Base-by-base conservation (phyloP, 495 filamentous ascomycete species). In the Lophiotrema nucula region DNA sequence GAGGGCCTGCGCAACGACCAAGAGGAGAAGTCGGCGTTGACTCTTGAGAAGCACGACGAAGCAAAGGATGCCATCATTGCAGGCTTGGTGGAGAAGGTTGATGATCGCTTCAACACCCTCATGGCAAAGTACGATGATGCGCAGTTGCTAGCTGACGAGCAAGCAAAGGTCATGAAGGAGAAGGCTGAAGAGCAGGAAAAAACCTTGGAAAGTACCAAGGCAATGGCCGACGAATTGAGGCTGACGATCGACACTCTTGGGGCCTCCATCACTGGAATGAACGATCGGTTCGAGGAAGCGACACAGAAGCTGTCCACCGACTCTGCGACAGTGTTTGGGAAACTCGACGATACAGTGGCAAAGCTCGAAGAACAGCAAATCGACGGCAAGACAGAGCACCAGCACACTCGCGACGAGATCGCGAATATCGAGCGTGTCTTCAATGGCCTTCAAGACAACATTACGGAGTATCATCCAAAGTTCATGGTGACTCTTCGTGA, bases 301-400 rank as follows among this genome's bases (percentile, higher is more conserved):
- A 82, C 89, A 35, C 89, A 95, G 69, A 89, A 89, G 58, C 85
- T 92, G 77, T 81, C 86, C 39, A 86, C 85, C 53, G 89, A 93
- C n/a, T 89, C 89, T 4, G 89, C 89, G 74, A 87, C 86, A 0
- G 88, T 96, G 41, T 88, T 92, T 64, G 80, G 79, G 44, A 81
- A 85, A 38, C 83, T 97, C 47, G 88, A 89, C 43, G 83, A 88
- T 8, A 84, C 90, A 3, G 84, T 83, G 66, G 77, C 66, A 65
- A 90, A 90, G 69, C 73, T 92, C 37, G 89, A 96, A 58, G 87
- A 89, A 43, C 85, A 85, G 55, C 82, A 90, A 51, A 71, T 76
- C 3, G 85, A 90, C 11, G 79, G 72, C 48, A 92, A 87, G 73
- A 75, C 81, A 2, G 87, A 91, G 60, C 88, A 93, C 59, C 80